Evolutionary conservation across 768 basidiomycete genomes (phyloP).

Genomic region (Lactarius quietus): DNA sequence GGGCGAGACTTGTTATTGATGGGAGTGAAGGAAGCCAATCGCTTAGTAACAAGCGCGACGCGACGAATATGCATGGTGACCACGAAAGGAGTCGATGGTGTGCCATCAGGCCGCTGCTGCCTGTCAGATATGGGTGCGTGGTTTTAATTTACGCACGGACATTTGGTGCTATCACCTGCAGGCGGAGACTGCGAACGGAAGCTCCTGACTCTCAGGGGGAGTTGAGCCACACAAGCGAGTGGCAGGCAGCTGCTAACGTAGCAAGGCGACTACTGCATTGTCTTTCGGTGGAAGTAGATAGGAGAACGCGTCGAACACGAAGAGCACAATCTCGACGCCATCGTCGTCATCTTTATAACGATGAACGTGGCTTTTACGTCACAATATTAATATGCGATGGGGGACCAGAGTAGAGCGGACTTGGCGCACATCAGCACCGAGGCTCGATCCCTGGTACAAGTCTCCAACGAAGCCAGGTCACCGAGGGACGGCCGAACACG

Average conservation of each 20-base stretch:
- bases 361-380: constrained; percentile 24
- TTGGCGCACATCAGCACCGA: constrained; percentile 26
- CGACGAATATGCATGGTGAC: constrained; percentile 23
- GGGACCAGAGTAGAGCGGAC: constrained; percentile 19
- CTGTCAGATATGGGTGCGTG: constrained; percentile 17
- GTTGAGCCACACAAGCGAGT: constrained; percentile 11
- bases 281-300: constrained; percentile 20
- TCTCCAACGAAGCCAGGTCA: constrained; percentile 15
- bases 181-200: constrained; percentile 13
- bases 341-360: constrained; percentile 23
- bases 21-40: constrained; percentile 10
- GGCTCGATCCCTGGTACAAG: constrained; percentile 23
- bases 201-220: constrained; percentile 24
- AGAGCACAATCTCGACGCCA: constrained; percentile 13
- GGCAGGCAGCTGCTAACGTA: constrained; percentile 10
- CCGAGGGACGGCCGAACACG: constrained; percentile 17
- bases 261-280: constrained; percentile 2
- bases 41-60: constrained; percentile 26
- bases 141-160: constrained; percentile 25
- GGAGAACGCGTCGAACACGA: constrained; percentile 16
- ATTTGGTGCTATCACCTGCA: constrained; percentile 25
- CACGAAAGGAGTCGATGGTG: constrained; percentile 21
- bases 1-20: constrained; percentile 7
- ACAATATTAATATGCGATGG: constrained; percentile 19
- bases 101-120: constrained; percentile 20